Evolutionary conservation across 2,329 filamentous ascomycete genomes (phyloP).

Genomic region (Penicillium sp.): DNA sequence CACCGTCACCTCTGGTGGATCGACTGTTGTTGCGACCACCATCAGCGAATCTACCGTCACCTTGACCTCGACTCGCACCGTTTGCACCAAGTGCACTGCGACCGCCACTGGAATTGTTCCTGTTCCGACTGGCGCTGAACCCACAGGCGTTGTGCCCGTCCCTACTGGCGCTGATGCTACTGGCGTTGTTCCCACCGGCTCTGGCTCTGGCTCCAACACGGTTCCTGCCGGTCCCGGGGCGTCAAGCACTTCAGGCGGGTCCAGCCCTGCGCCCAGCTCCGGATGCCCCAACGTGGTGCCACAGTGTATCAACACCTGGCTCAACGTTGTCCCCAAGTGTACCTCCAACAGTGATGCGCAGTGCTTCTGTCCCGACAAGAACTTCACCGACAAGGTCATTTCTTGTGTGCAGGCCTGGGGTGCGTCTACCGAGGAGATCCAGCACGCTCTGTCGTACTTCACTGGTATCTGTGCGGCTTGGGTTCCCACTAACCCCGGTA

Average conservation of each 20-base stretch:
- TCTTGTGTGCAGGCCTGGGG: conserved; percentile 75
- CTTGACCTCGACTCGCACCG: conserved; percentile 19
- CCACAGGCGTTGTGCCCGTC: not conserved
- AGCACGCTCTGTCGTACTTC: conserved; percentile 72
- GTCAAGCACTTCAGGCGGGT: conserved; percentile 24
- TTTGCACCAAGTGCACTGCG: conserved; percentile 16
- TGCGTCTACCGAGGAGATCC: conserved; percentile 58
- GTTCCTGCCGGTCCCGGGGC: conserved; percentile 6
- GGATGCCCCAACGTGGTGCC: conserved; percentile 67
- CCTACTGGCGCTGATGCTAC: conserved; percentile 8
- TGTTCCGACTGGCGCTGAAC: conserved; percentile 7
- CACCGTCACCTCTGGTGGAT: conserved; percentile 12
- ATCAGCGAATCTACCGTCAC: conserved; percentile 13
- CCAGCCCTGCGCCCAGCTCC: conserved; percentile 24
- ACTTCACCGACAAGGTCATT: conserved; percentile 74
- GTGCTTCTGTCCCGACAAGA: conserved; percentile 80
- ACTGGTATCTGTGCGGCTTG: conserved; percentile 81
- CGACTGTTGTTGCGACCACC: conserved; percentile 13
- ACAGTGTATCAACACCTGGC: conserved; percentile 86
- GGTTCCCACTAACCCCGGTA: conserved; percentile 71
- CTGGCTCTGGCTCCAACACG: conserved; percentile 7
- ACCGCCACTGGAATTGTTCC: conserved; percentile 4
- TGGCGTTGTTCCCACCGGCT: conserved; percentile 5
- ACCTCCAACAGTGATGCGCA: conserved; percentile 71
- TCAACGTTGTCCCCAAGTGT: conserved; percentile 63